Base-by-base conservation (phyloP, 108 stramenopile species). In the Pseudonitzschia multiseries region DNA sequence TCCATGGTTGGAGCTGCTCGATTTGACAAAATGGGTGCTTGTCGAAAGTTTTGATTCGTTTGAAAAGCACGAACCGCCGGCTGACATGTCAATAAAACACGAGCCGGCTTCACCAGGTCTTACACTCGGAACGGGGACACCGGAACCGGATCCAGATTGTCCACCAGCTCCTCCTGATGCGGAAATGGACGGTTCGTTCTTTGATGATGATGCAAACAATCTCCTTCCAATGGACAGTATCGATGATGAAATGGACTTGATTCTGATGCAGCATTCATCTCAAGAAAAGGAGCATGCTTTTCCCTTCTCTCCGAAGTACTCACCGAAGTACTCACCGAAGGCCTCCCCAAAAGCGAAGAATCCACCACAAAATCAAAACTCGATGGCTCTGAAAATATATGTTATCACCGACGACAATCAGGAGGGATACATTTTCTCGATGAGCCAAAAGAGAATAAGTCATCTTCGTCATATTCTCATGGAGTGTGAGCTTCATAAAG, bases 1-100 rank as follows among this genome's bases (percentile, higher is more conserved):
- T 22, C 92, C 95, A 27, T 99, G 96, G 96, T 75, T 99, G 56
- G 98, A 99, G 76, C 92, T 99, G 21, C 81, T 97, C 4, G 97
- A 98, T 75, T 69, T 98, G 50, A 81, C 88, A 40, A 99, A 99
- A 80, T 97, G 96, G 96, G 94, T 91, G 9, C 71, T 87, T 57
- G 78, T 81, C 43, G 89, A 90, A 65, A 75, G 79, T 33, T 50
- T 71, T 20, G 75, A 69, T 52, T 22, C 53, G 28, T 76, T 76
- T 5, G 75, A 76, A 27, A 67, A 67, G 28, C 31, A 56, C n/a
- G n/a, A 12, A 1, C 54, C 54, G 24, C 54, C 72, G 0, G 71
- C 21, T 15, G 41, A 57, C 2, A 41, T 53, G 44, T 31, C 60
- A 53, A 48, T 48, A 10, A 48, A 48, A 14, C 46, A 18, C 21